A percentile compares a stretch with the other conserved stretches of the same genome.
These are phyloP conservation scores for Candida ascalaphidarum DNA, from an alignment of 805 yeast species.

Conservation along the genomic window DNA sequence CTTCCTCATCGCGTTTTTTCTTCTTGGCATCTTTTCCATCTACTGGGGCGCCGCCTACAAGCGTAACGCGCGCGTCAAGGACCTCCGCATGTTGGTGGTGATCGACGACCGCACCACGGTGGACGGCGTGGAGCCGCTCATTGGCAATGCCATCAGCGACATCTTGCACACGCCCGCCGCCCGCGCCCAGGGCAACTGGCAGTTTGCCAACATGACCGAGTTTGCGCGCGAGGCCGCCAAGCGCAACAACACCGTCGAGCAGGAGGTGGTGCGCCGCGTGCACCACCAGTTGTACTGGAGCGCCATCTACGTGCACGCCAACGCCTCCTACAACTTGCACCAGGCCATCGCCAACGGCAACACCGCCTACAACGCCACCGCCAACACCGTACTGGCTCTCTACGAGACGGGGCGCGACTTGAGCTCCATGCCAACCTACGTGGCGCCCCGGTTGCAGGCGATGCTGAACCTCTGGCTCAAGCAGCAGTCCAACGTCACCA, in stretches of 20 bases:
- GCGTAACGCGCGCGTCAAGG: conserved; percentile 16
- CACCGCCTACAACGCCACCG: conserved; percentile 18
- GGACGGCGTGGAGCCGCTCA: conserved; percentile 15
- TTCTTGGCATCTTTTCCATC: conserved; percentile 18
- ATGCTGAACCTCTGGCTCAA: conserved; percentile 25
- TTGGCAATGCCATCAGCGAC: conserved; percentile 15
- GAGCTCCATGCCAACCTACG: conserved; percentile 33
- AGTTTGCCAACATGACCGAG: conserved; percentile 16
- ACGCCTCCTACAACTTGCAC: conserved; percentile 34
- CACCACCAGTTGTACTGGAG: conserved; percentile 58
- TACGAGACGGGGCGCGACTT: conserved; percentile 65
- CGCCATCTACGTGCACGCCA: conserved; percentile 42
- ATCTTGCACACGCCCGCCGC: conserved; percentile 10
- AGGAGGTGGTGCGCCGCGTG: conserved; percentile 35
- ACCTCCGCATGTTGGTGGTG: conserved; percentile 30
- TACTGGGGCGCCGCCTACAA: conserved; percentile 42
- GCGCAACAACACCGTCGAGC: conserved; percentile 14
- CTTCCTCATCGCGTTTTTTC: too few relatives aligned
- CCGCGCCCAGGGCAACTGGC: conserved; percentile 27
- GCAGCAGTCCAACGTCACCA: conserved; percentile 15
- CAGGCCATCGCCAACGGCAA: conserved; percentile 33
- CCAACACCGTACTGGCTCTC: conserved; percentile 24
- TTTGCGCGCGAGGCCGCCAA: conserved; percentile 18
- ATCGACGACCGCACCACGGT: conserved; percentile 22
- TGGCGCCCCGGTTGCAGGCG: conserved; percentile 29